These are phyloP conservation scores for Ilyonectria robusta DNA, from an alignment of 2,329 filamentous ascomycete species.

Conservation along the genomic window DNA sequence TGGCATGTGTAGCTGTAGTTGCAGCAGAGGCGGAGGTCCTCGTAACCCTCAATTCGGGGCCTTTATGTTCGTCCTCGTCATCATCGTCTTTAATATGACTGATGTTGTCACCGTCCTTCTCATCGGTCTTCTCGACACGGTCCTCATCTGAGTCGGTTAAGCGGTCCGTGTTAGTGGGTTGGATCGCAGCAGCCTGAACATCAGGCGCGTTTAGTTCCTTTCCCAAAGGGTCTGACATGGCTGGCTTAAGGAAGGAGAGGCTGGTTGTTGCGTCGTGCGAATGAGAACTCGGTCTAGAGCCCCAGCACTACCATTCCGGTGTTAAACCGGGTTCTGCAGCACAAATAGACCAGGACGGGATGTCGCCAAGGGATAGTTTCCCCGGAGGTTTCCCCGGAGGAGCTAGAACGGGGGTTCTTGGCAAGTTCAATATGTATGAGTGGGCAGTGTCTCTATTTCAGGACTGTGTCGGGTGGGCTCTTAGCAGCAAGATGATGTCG, in stretches of 20 bases:
- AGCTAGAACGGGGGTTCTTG: constrained; percentile 19
- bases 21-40: constrained; percentile 69
- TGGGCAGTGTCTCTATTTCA: constrained; percentile 20
- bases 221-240: constrained; percentile 48
- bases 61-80: constrained; percentile 30
- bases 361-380: not conserved
- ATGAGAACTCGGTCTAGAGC: not conserved
- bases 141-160: constrained; percentile 38
- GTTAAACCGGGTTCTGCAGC: not conserved
- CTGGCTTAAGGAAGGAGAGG: constrained; percentile 9
- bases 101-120: constrained; percentile 28
- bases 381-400: not conserved
- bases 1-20: constrained; percentile 63
- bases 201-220: constrained; percentile 50
- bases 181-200: constrained; percentile 46
- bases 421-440: constrained; percentile 15
- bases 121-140: constrained; percentile 30
- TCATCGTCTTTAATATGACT: constrained; percentile 25
- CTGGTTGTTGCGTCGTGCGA: constrained; percentile 17
- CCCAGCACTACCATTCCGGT: not conserved
- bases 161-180: constrained; percentile 42
- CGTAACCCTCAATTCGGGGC: constrained; percentile 49
- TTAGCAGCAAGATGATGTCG: constrained; percentile 16
- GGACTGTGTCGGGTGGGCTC: not conserved
- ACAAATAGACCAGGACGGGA: not conserved